Base-by-base conservation (phyloP, 441 rosid genomes). In the Gossypium gossypioides region DNA sequence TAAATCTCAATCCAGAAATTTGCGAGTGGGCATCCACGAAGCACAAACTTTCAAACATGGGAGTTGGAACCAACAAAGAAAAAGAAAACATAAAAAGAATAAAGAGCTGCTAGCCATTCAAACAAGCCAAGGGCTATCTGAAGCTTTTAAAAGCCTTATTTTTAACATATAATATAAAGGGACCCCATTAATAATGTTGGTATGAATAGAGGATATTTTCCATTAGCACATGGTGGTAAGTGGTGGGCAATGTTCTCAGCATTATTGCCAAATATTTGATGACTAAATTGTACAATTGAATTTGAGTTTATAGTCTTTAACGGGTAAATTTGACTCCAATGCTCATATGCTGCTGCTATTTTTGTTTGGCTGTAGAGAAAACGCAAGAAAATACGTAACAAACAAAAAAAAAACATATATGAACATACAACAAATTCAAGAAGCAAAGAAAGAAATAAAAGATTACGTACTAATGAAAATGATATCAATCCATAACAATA, bases 401-500 rank as follows among this genome's bases (percentile, higher is more conserved):
- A n/a, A 5, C 8, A 37, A 15, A 61, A 5, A 4, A 32, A 5
- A 5, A 32, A 5, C 37, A 32, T 6, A 50, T 46, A 5, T 4
- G 3, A 21, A 57, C 61, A 22, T 6, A 57, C n/a, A 21, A 3
- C 24, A 19, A 18, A 37, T 9, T 37, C 42, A 59, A 2, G 10
- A 59, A 67, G 46, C 6, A 3, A 21, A 52, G 0, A 16, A 68
- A 15, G 9, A 10, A 71, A 64, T 54, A 32, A n/a, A 12, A 3
- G 54, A 51, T 15, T 34, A 52, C 51, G 56, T 44, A 74, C 46
- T 62, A 74, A 57, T 60, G 62, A 13, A 50, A 65, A 3, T 9
- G 5, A 74, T 67, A 57, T 50, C 34, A 69, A 25, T 16, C n/a
- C 74, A 75, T 56, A 52, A 42, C 22, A 68, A 27, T 50, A 68